Conservation (phyloP, 1,284 basidiomycete genomes). For the Ganoderma sinense region DNA sequence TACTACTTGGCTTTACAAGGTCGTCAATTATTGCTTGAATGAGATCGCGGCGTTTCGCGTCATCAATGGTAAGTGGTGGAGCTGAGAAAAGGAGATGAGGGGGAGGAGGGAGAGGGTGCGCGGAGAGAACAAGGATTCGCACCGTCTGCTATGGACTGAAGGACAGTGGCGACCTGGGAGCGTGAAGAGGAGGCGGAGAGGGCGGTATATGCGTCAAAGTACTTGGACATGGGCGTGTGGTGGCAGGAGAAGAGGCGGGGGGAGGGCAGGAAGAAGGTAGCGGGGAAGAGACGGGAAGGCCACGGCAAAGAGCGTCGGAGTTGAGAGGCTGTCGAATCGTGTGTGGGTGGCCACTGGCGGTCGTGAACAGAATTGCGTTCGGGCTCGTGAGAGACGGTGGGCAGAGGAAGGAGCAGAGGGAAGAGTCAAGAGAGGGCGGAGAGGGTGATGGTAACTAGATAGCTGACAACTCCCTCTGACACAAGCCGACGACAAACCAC, state of each 20-base stretch:
- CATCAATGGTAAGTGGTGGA: conserved; percentile 53
- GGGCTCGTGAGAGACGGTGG: conserved; percentile 14
- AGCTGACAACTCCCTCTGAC: neutral
- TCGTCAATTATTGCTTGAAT: conserved; percentile 68
- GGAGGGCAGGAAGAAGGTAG: neutral
- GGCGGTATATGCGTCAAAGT: conserved; percentile 51
- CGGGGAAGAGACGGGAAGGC: conserved; percentile 10
- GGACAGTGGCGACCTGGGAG: conserved; percentile 51
- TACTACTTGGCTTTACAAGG: conserved; percentile 48
- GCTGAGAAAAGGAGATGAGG: conserved; percentile 35
- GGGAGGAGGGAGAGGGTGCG: conserved; percentile 2
- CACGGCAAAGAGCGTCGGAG: conserved; percentile 25
- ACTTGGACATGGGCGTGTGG: conserved; percentile 36
- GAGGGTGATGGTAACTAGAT: conserved; percentile 21
- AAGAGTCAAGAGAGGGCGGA: conserved; percentile 6
- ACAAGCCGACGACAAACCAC: neutral
- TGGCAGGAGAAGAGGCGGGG: neutral
- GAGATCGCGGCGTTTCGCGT: conserved; percentile 53
- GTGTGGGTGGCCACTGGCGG: neutral
- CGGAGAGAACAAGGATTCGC: conserved; percentile 18
- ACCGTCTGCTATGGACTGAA: conserved; percentile 59
- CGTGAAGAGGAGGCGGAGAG: conserved; percentile 54
- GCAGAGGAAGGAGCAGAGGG: conserved; percentile 7
- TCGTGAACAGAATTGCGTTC: neutral
- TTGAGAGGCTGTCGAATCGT: neutral